Evolutionary conservation across 2,329 filamentous ascomycete species (phyloP).

Genomic region (Arthrobotrys sinensis): DNA sequence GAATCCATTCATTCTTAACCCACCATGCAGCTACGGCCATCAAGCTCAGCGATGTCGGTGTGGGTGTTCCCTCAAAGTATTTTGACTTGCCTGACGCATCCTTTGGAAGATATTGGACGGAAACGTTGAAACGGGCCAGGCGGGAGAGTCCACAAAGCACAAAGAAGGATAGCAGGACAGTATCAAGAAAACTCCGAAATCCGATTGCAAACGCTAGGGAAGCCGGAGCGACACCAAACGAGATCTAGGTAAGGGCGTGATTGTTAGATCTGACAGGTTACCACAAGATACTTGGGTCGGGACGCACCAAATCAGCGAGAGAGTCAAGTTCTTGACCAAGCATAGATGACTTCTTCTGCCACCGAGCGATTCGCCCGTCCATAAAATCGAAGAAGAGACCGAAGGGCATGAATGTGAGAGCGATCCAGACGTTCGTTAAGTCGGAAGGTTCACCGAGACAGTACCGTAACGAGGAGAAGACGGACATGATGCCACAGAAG

Average conservation of each 20-base stretch:
- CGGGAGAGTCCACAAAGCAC: conserved; percentile 94
- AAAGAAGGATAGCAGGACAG: conserved; percentile 84
- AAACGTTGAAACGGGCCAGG: conserved; percentile 97
- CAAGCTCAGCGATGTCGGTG: conserved; percentile 87
- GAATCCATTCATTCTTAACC: conserved; percentile 84
- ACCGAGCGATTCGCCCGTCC: conserved; percentile 95
- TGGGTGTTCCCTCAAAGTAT: conserved; percentile 97
- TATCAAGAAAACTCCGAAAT: conserved; percentile 86
- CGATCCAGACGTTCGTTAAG: conserved; percentile 81
- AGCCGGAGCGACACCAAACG: conserved; percentile 92
- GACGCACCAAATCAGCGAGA: conserved; percentile 80
- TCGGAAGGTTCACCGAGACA: conserved; percentile 80
- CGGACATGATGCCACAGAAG: conserved; percentile 92
- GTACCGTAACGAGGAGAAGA: conserved; percentile 95
- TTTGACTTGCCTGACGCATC: conserved; percentile 90
- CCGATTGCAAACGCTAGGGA: conserved; percentile 90
- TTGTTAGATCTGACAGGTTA: neutral
- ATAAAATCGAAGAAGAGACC: conserved; percentile 98
- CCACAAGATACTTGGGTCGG: neutral
- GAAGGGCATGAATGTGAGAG: conserved; percentile 89
- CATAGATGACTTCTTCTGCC: conserved; percentile 95
- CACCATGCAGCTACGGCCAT: conserved; percentile 91
- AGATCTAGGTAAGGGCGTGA: conserved; percentile 76
- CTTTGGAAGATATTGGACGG: conserved; percentile 88
- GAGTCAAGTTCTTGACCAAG: conserved; percentile 99